These are phyloP conservation scores for Amanita brunnescens DNA, from an alignment of 768 basidiomycete genomes.

Conservation along the genomic window DNA sequence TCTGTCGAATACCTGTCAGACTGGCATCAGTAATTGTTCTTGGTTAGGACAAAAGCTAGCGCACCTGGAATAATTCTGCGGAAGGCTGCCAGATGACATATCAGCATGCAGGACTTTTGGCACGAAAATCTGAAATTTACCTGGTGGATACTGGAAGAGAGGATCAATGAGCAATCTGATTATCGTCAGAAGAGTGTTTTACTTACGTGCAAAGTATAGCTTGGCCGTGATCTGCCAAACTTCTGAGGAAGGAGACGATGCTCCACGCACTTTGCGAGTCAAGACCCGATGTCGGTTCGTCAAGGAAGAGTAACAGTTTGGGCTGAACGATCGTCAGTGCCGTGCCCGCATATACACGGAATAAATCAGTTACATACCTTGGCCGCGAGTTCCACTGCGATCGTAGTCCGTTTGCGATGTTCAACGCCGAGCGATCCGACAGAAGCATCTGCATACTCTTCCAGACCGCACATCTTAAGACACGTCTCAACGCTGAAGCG, in stretches of 20 bases:
- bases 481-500: slow-evolving; percentile 31
- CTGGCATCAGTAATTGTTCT: background rate
- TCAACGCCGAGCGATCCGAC: slow-evolving; percentile 63
- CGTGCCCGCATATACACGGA: too few species aligned
- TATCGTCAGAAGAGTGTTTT: background rate
- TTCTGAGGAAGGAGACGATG: slow-evolving; percentile 64
- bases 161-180: background rate
- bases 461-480: slow-evolving; percentile 59
- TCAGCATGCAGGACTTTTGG: background rate
- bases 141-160: slow-evolving; percentile 33
- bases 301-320: slow-evolving; percentile 72
- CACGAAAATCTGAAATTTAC: slow-evolving; percentile 8
- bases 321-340: slow-evolving; percentile 36
- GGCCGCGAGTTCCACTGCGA: slow-evolving; percentile 81
- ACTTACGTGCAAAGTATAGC: slow-evolving; percentile 81
- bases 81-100: slow-evolving; percentile 54
- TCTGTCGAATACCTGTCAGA: slow-evolving; percentile 59
- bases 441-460: slow-evolving; percentile 51
- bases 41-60: too few species aligned
- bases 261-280: slow-evolving; percentile 87
- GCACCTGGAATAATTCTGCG: slow-evolving; percentile 67
- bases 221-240: slow-evolving; percentile 74
- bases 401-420: slow-evolving; percentile 74
- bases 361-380: slow-evolving; percentile 36
- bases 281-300: slow-evolving; percentile 84